A percentile compares a stretch with the other conserved stretches of the same genome.
Conservation (phyloP, 306 rosid genomes). For the Glycine latifolia region DNA sequence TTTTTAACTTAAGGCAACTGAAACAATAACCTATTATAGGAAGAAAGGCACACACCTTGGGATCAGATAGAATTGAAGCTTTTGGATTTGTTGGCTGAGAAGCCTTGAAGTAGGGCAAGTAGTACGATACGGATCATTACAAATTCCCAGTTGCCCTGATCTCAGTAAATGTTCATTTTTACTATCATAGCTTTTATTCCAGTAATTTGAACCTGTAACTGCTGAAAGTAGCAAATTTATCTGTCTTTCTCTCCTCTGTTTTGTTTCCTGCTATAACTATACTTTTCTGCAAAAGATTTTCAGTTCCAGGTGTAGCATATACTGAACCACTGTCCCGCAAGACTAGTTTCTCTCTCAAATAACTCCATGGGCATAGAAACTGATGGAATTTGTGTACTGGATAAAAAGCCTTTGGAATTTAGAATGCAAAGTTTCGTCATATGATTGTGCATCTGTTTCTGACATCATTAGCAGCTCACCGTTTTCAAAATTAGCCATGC, state of each 20-base stretch:
- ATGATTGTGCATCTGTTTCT: constrained; percentile 42
- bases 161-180: too few species aligned
- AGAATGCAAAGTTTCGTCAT: constrained; percentile 47
- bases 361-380: constrained; percentile 62
- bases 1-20: too few species aligned
- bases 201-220: too few species aligned
- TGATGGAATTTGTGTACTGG: constrained; percentile 65
- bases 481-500: constrained; percentile 63
- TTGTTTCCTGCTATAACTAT: constrained; percentile 43
- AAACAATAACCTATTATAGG: too few species aligned
- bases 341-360: constrained; percentile 48
- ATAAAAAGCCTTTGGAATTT: constrained; percentile 45
- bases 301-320: constrained; percentile 42
- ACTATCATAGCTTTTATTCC: constrained; percentile 37
- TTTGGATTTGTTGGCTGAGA: too few species aligned
- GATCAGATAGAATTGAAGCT: too few species aligned
- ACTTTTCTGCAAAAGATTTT: constrained; percentile 39
- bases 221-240: constrained; percentile 48
- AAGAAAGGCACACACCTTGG: too few species aligned
- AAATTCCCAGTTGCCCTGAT: too few species aligned
- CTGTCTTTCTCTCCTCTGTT: constrained; percentile 48
- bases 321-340: constrained; percentile 59
- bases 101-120: too few species aligned
- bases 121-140: too few species aligned
- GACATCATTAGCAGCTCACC: constrained; percentile 62